Evolutionary conservation across 495 filamentous ascomycete genomes (phyloP).

Genomic region (Daldinia bambusicola): DNA sequence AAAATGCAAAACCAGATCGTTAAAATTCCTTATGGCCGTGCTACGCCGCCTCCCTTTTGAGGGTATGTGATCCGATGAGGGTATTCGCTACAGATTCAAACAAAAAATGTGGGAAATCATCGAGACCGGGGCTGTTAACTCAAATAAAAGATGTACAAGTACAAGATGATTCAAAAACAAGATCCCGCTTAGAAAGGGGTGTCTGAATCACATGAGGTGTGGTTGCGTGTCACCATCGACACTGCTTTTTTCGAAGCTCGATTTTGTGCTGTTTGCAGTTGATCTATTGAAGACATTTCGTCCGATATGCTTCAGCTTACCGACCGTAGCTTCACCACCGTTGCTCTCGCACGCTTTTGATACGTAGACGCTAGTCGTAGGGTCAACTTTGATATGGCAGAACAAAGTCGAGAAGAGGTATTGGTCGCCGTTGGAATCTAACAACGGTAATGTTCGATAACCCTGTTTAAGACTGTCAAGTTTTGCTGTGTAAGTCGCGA

Average conservation of each 20-base stretch:
- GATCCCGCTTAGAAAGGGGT: neutral
- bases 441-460: conserved; percentile 97
- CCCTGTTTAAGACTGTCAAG: conserved; percentile 88
- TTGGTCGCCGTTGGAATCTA: conserved; percentile 85
- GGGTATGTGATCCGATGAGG: conserved; percentile 39
- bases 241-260: conserved; percentile 57
- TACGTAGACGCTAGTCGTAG: conserved; percentile 64
- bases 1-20: conserved; percentile 35
- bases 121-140: conserved; percentile 31
- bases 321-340: conserved; percentile 50
- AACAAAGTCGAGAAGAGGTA: conserved; percentile 96
- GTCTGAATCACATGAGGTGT: conserved; percentile 25
- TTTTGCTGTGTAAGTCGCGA: conserved; percentile 93
- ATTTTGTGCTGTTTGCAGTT: conserved; percentile 54
- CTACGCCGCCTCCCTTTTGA: conserved; percentile 40
- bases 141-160: conserved; percentile 39
- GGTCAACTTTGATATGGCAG: conserved; percentile 77
- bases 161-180: conserved; percentile 33
- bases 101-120: conserved; percentile 31
- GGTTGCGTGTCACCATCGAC: conserved; percentile 43
- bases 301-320: conserved; percentile 60
- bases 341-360: conserved; percentile 50
- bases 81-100: conserved; percentile 44
- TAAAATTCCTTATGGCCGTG: conserved; percentile 37
- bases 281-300: conserved; percentile 60